Evolutionary conservation across 192 early-diverging fungal species (phyloP).

Genomic region (Backusella circina): DNA sequence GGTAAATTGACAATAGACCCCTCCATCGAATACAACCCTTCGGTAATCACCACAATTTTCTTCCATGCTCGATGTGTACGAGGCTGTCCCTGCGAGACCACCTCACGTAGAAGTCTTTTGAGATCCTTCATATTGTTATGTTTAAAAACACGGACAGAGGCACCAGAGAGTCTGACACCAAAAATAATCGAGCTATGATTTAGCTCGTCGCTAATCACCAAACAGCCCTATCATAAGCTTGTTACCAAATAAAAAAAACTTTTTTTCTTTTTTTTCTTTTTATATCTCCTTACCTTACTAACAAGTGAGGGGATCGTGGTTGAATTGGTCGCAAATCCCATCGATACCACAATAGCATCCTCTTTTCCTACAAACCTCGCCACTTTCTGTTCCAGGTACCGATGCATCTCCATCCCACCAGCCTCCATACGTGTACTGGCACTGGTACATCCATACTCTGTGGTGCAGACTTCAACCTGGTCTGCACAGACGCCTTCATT

Average conservation of each 20-base stretch:
- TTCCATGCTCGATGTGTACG: conserved; percentile 92
- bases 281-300: conserved; percentile 18
- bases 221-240: conserved; percentile 52
- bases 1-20: conserved; percentile 78
- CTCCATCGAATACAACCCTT: conserved; percentile 93
- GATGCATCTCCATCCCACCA: conserved; percentile 61
- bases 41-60: conserved; percentile 89
- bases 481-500: conserved; percentile 83
- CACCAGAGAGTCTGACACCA: conserved; percentile 79
- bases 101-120: conserved; percentile 66
- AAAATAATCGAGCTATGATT: conserved; percentile 87
- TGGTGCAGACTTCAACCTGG: conserved; percentile 66
- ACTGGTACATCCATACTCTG: conserved; percentile 56
- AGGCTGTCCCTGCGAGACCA: conserved; percentile 85
- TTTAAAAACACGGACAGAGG: conserved; percentile 78
- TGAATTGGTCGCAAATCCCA: conserved; percentile 92
- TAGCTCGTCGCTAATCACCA: conserved; percentile 85
- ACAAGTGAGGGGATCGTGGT: conserved; percentile 84
- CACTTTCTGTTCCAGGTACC: conserved; percentile 68
- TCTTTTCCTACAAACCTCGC: conserved; percentile 82
- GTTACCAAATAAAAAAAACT: neutral
- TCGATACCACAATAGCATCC: conserved; percentile 76
- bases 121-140: conserved; percentile 79
- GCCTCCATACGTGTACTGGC: conserved; percentile 61
- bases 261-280: neutral